Conservation (phyloP, 257 asterid species). For the Marsdenia floribunda region DNA sequence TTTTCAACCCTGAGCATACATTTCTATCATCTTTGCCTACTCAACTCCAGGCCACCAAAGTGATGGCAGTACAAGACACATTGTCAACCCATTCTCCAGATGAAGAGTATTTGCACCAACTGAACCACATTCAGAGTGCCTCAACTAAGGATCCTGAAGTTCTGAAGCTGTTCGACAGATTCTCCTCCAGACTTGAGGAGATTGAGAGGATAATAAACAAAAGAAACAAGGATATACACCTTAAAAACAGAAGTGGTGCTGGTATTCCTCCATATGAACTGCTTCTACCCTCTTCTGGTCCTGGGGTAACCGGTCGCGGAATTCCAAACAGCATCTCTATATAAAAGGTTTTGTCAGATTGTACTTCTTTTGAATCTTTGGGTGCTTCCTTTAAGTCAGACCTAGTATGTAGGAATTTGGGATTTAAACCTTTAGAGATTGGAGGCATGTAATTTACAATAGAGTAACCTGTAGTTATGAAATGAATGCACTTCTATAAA, state of each 20-base stretch:
- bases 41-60: constrained; percentile 88
- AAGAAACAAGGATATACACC: constrained; percentile 45
- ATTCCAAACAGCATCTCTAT: constrained; percentile 86
- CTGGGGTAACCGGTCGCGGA: constrained; percentile 83
- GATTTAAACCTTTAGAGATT: neutral
- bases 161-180: constrained; percentile 42
- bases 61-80: constrained; percentile 92
- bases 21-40: constrained; percentile 86
- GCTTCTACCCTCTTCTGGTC: constrained; percentile 66
- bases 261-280: constrained; percentile 87
- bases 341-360: constrained; percentile 24
- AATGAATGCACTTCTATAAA: neutral
- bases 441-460: neutral
- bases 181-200: constrained; percentile 54
- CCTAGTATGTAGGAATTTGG: neutral
- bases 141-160: constrained; percentile 61
- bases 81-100: constrained; percentile 84
- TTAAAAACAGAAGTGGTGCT: constrained; percentile 79
- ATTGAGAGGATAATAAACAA: constrained; percentile 56
- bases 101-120: constrained; percentile 71
- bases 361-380: neutral
- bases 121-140: constrained; percentile 54
- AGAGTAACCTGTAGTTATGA: neutral
- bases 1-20: constrained; percentile 52
- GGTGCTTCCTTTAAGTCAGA: neutral